phyloP scores from a whole-genome alignment of 2,329 filamentous ascomycete species.

The Calonectria crousiana region DNA sequence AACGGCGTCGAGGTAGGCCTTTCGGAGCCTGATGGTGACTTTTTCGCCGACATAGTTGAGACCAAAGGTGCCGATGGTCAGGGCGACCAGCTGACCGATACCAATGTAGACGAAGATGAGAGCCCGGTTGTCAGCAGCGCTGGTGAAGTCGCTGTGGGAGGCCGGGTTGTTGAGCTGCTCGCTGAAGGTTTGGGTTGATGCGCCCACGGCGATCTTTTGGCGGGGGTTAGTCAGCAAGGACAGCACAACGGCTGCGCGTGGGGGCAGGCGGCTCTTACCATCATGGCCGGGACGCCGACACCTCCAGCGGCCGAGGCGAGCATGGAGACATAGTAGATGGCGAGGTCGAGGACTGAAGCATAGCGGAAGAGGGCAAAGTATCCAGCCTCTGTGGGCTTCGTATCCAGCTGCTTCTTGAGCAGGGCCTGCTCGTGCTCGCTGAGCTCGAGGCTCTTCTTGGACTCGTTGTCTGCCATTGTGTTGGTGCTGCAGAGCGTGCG shows the following conservation, averaged over 20 bases:
- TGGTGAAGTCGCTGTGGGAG: conserved; percentile 64
- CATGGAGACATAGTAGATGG: conserved; percentile 68
- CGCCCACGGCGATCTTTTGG: not conserved
- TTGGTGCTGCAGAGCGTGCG: not conserved
- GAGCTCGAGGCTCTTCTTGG: not conserved
- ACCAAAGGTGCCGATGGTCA: conserved; percentile 83
- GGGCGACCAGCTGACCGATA: conserved; percentile 78
- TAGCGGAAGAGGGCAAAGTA: conserved; percentile 74
- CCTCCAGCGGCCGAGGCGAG: conserved; percentile 75
- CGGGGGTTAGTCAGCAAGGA: not conserved
- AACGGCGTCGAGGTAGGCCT: conserved; percentile 57
- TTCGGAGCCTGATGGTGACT: conserved; percentile 55
- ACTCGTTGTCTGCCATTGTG: not conserved
- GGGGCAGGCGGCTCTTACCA: conserved; percentile 58
- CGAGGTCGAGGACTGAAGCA: conserved; percentile 68
- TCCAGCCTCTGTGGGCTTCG: conserved; percentile 70
- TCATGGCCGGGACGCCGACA: conserved; percentile 79
- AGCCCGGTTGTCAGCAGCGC: conserved; percentile 64
- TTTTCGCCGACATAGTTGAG: conserved; percentile 29
- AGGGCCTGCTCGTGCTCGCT: conserved; percentile 72
- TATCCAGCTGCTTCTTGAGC: conserved; percentile 73
- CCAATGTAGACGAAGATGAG: conserved; percentile 83
- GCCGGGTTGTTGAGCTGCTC: conserved; percentile 35
- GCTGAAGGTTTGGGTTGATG: conserved; percentile 1
- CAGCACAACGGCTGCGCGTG: conserved; percentile 58